Conservation (phyloP, 2,329 filamentous ascomycete species). For the Venturia carpophila region DNA sequence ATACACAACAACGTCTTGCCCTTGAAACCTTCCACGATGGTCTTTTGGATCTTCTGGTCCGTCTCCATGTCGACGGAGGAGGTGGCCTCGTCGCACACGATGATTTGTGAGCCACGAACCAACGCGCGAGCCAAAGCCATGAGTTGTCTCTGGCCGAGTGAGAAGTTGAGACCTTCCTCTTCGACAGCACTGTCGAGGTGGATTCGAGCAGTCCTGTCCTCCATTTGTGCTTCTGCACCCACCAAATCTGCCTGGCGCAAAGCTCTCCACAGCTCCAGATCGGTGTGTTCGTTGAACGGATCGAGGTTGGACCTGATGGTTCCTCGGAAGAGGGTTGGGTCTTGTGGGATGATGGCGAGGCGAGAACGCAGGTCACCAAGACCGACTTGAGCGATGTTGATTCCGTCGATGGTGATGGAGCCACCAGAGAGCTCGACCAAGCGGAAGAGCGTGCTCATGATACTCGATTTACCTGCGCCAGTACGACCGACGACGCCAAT, state of each 20-base stretch:
- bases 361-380: conserved; percentile 68
- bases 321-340: conserved; percentile 74
- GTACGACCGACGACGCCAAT: conserved; percentile 77
- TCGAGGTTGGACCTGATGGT: conserved; percentile 75
- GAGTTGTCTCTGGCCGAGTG: conserved; percentile 85
- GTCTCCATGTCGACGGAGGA: conserved; percentile 92
- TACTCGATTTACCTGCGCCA: conserved; percentile 74
- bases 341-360: conserved; percentile 76
- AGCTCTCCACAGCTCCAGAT: conserved; percentile 70
- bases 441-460: conserved; percentile 76
- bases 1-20: conserved; percentile 89
- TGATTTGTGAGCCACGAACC: conserved; percentile 80
- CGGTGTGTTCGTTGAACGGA: conserved; percentile 69
- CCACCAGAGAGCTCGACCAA: conserved; percentile 46
- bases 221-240: conserved; percentile 37
- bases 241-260: conserved; percentile 71
- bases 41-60: conserved; percentile 87
- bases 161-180: conserved; percentile 94
- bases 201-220: conserved; percentile 51
- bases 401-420: conserved; percentile 42
- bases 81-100: conserved; percentile 95
- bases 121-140: conserved; percentile 91
- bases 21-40: conserved; percentile 75
- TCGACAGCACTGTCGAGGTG: conserved; percentile 80
- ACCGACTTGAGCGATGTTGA: conserved; percentile 61